phyloP scores from a whole-genome alignment of 176 grass and related monocot genomes.

The Microstegium vimineum region DNA sequence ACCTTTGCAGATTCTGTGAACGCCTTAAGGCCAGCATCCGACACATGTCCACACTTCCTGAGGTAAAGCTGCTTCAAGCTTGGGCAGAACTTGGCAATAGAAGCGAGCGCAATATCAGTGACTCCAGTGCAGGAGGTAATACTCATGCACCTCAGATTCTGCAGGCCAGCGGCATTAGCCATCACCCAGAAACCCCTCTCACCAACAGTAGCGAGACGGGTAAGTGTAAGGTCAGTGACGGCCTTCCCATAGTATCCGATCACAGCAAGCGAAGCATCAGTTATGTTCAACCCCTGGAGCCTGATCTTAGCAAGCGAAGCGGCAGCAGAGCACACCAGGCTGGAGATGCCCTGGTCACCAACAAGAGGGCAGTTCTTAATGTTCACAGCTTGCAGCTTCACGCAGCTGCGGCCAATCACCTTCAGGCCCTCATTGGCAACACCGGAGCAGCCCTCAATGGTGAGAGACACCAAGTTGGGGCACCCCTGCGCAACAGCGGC shows the following conservation, averaged over 20 bases:
- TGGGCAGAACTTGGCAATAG: slow-evolving; percentile 77
- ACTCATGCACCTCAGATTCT: slow-evolving; percentile 65
- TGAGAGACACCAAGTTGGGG: slow-evolving; percentile 67
- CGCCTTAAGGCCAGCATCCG: slow-evolving; percentile 66
- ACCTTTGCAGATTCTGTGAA: slow-evolving; percentile 51
- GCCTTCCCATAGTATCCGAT: slow-evolving; percentile 84
- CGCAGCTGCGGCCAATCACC: slow-evolving; percentile 60
- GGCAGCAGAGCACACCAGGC: slow-evolving; percentile 59
- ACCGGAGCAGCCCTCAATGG: slow-evolving; percentile 54
- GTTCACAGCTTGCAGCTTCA: slow-evolving; percentile 52
- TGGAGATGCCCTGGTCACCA: slow-evolving; percentile 69
- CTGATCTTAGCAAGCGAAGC: slow-evolving; percentile 63
- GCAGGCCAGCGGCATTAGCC: slow-evolving; percentile 84
- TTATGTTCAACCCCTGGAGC: slow-evolving; percentile 80
- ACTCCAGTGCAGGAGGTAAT: slow-evolving; percentile 76
- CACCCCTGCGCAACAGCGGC: slow-evolving; percentile 57
- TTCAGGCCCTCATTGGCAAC: slow-evolving; percentile 56
- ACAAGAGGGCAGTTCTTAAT: slow-evolving; percentile 69
- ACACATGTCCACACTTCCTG: slow-evolving; percentile 58
- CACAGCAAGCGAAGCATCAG: slow-evolving; percentile 71
- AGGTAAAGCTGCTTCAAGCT: slow-evolving; percentile 66
- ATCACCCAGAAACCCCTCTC: slow-evolving; percentile 99
- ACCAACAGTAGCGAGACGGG: slow-evolving; percentile 45
- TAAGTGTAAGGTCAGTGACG: slow-evolving; percentile 61
- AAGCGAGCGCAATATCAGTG: slow-evolving; percentile 68